Conservation (phyloP, 2,329 filamentous ascomycete genomes). For the Thermoascus crustaceus region DNA sequence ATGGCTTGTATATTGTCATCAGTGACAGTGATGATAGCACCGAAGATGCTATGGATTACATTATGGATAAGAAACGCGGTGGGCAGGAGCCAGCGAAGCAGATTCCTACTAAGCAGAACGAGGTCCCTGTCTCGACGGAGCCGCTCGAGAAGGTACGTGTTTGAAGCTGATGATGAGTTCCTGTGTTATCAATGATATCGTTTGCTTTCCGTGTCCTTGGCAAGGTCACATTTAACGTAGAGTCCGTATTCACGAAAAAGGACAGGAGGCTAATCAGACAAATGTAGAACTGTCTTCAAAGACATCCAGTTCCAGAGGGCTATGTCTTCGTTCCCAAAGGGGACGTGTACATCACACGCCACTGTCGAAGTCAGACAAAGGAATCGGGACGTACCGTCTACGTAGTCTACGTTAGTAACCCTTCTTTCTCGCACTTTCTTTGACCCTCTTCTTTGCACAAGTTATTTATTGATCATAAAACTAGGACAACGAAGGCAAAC, state of each 20-base stretch:
- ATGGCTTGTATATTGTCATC: no score
- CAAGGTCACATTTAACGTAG: constrained; percentile 2
- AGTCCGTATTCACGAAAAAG: no score
- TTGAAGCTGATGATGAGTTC: not conserved
- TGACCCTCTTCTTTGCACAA: constrained; percentile 5
- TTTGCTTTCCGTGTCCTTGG: no score
- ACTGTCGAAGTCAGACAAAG: constrained; percentile 32
- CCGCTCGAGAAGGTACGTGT: constrained; percentile 4
- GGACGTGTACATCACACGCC: constrained; percentile 35
- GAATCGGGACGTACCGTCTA: constrained; percentile 24
- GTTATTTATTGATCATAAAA: no score
- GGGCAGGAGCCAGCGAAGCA: not conserved
- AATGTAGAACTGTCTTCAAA: constrained; percentile 24
- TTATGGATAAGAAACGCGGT: not conserved
- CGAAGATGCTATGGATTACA: no score
- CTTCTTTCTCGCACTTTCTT: not conserved
- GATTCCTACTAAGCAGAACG: not conserved
- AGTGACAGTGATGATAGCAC: no score
- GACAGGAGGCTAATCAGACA: not conserved
- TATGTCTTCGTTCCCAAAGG: constrained; percentile 37
- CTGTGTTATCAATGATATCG: not conserved
- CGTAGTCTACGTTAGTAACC: constrained; percentile 27
- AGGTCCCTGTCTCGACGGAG: constrained; percentile 1
- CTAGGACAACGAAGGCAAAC: constrained; percentile 23
- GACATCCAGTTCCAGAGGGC: constrained; percentile 17